Evolutionary conservation across 495 filamentous ascomycete genomes (phyloP), one percentile per base, ranked within the genome.

Genomic region (Annulohypoxylon moriforme): DNA sequence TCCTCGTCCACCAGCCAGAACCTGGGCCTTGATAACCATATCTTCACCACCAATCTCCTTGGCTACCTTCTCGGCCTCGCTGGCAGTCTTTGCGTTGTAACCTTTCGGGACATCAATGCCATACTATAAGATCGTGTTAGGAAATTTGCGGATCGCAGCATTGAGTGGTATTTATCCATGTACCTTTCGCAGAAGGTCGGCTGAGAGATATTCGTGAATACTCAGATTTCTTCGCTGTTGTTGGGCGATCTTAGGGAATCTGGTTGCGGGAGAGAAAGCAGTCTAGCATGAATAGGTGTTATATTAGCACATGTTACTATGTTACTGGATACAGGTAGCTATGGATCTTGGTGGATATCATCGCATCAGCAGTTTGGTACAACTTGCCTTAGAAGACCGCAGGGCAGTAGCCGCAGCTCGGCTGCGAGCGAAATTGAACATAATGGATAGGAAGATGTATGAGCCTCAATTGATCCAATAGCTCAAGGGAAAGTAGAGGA

Each of bases 11-110:
- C 96, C 96, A 77, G 96, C 96, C 46, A 99, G 90, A 55, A 99
- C 96, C 86, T 99, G 96, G 62, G 96, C 96, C 89, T 99, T 99
- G 87, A 99, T 98, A 69, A 99, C 96, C 91, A 98, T 93, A 79
- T 99, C 96, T 77, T 97, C 96, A 74, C 91, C 92, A 73, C 90
- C 93, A 77, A 99, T 93, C 63, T 90, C 84, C 84, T 93, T 94
- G 38, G 96, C 96, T 73, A 97, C 88, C 71, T 88, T 87, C 86
- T 98, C 96, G 46, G 96, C 96, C 84, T 98, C 96, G 75, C 91
- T 89, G 18, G 91, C 89, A 34, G 87, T 90, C 74, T 86, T 89
- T 67, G 96, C 96, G 68, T 95, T 93, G 76, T 91, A 84, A 73
- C 96, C 96, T 77, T 91, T 90, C 56, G 96, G 96, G 29, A 97